Percentiles rank a stretch among this genome's conserved stretches.
These are phyloP conservation scores for Cyberlindnera suaveolens DNA, from an alignment of 805 yeast genomes.

Conservation along the genomic window DNA sequence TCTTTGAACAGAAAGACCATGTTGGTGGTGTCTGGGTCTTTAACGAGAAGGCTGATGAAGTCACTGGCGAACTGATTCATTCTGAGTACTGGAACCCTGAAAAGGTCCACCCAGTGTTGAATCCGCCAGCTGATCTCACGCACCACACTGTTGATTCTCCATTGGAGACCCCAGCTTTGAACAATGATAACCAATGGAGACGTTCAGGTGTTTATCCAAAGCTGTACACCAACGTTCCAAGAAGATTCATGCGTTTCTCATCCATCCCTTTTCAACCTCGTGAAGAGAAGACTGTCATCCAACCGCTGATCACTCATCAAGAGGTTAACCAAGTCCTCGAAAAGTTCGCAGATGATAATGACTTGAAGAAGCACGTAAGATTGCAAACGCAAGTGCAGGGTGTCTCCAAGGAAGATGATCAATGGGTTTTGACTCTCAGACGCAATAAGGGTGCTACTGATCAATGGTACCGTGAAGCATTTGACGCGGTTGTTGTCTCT, in stretches of 20 bases:
- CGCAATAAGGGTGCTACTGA: constrained; percentile 2
- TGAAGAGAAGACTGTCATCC: not conserved
- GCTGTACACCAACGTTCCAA: constrained; percentile 34
- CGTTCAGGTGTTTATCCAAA: constrained; percentile 20
- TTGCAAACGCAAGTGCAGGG: constrained; percentile 9
- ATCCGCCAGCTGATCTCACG: constrained; percentile 1
- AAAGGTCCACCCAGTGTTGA: constrained; percentile 4
- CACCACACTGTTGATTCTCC: not conserved
- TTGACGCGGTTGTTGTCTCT: constrained; percentile 52
- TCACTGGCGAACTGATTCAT: not conserved
- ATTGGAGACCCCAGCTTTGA: not conserved
- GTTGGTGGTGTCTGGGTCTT: constrained; percentile 39
- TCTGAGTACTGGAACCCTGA: constrained; percentile 6
- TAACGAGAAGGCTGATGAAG: constrained; percentile 18
- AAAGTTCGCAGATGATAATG: constrained; percentile 1
- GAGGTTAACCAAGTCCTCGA: constrained; percentile 2
- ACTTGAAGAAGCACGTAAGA: not conserved
- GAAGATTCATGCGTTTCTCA: constrained; percentile 28
- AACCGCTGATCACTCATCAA: constrained; percentile 2
- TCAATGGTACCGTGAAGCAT: constrained; percentile 37
- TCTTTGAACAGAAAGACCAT: constrained; percentile 33
- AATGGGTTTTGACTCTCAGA: constrained; percentile 29
- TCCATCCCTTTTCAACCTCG: constrained; percentile 6
- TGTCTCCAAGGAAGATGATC: constrained; percentile 6
- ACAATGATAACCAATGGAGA: constrained; percentile 6